A percentile compares a stretch with the other conserved stretches of the same genome.
phyloP scores from a whole-genome alignment of 2,329 filamentous ascomycete genomes.

The Phaeosphaeria sp. region DNA sequence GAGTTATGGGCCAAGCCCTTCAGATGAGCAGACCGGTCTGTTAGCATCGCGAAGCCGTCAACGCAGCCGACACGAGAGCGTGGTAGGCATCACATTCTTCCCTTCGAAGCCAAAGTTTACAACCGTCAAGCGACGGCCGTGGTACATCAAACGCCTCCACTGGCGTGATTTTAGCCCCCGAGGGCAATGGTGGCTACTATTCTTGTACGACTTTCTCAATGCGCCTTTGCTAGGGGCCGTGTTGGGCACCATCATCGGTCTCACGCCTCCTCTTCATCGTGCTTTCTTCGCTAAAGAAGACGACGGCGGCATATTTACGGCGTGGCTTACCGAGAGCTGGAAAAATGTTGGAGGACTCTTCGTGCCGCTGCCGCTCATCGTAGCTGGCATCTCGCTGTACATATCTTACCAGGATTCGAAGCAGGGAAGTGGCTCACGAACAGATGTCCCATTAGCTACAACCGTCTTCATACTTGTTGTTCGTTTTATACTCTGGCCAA shows the following conservation, averaged over 20 bases:
- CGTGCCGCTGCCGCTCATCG: constrained; percentile 36
- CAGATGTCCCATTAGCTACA: constrained; percentile 20
- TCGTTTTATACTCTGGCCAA: constrained; percentile 38
- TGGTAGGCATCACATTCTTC: constrained; percentile 37
- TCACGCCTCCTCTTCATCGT: constrained; percentile 29
- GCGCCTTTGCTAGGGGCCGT: constrained; percentile 37
- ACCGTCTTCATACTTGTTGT: constrained; percentile 32
- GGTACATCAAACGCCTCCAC: constrained; percentile 26
- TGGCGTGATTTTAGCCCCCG: constrained; percentile 32
- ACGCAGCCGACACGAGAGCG: constrained; percentile 20
- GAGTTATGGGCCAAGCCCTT: not conserved
- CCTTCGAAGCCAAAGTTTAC: constrained; percentile 36
- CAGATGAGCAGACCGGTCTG: constrained; percentile 24
- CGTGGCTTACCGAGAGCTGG: constrained; percentile 39
- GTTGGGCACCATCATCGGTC: constrained; percentile 33
- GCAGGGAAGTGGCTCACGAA: constrained; percentile 1
- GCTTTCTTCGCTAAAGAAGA: constrained; percentile 35
- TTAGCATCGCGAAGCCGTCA: constrained; percentile 3
- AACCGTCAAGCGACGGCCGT: constrained; percentile 28
- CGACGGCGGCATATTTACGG: constrained; percentile 36
- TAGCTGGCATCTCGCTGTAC: constrained; percentile 38
- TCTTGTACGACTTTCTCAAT: constrained; percentile 42
- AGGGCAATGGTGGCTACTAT: constrained; percentile 38
- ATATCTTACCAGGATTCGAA: constrained; percentile 28
- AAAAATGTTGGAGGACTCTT: constrained; percentile 35